Base-by-base conservation (phyloP, 106 monocot genomes). In the Apostasia ramifera region DNA sequence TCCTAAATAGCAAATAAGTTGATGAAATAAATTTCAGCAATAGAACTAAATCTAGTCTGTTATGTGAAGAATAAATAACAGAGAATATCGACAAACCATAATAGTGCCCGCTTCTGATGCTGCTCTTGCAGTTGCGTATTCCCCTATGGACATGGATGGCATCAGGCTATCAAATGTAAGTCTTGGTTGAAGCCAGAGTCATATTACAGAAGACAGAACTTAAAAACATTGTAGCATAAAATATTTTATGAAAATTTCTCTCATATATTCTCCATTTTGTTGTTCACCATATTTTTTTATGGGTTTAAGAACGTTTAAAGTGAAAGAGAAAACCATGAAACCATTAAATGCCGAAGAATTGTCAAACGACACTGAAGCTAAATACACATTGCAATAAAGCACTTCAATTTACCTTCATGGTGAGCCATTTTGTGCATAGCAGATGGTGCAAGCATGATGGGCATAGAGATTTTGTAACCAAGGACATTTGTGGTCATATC, bases 401-500 rank as follows among this genome's bases (percentile, higher is more conserved):
- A 26, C 26, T 26, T 26, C 26, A 26, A 26, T 10, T 77, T 80
- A 92, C 92, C 92, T 43, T 92, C 88, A 50, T 88, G 88, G 68
- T 92, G 92, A 57, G 92, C 92, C 92, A 92, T 92, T 70, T 81
- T 92, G 70, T 92, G 92, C 58, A 92, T 63, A 42, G 92, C 92
- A 66, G 85, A 85, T 2, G 92, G 92, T 79, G 92, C 92, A 80
- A 92, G 50, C 92, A 92, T 92, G 61, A 92, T 88, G 50, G 92
- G 92, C 92, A 92, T 92, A n/a, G 92, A 92, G 58, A 92, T 83
- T 57, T 88, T 92, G 83, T 73, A 85, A 44, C 92, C 92, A 54
- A 92, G 47, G 1, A 92, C 70, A 54, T 73, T 92, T 26, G 92
- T 83, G 41, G 85, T 75, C 85, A 92, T 81, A 72, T 92, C 92